These are phyloP conservation scores for Phalaenopsis equestris DNA, from an alignment of 106 monocot species.

Conservation along the genomic window DNA sequence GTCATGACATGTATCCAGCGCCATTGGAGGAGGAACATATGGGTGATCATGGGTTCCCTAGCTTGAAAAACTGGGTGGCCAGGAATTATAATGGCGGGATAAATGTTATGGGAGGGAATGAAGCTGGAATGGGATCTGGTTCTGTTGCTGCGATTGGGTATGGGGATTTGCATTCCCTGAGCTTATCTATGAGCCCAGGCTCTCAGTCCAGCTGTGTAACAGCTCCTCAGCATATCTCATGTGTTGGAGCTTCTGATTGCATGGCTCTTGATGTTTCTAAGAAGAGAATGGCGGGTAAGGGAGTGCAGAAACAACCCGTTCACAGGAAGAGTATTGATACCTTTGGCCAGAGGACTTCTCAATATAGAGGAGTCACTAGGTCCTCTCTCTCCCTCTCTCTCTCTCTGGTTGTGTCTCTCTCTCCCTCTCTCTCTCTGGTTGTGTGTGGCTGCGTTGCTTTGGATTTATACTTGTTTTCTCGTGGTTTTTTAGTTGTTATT, in stretches of 20 bases:
- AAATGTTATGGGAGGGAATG: conserved; percentile 2
- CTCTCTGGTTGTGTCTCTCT: neutral
- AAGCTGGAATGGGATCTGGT: conserved; percentile 13
- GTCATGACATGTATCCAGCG: conserved; percentile 29
- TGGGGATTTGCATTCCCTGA: conserved; percentile 59
- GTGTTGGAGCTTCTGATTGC: conserved; percentile 20
- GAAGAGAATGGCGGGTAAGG: conserved; percentile 49
- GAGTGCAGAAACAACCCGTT: conserved; percentile 67
- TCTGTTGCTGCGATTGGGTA: conserved; percentile 43
- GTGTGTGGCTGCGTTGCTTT: neutral
- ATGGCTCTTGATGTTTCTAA: conserved; percentile 34
- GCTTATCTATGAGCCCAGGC: conserved; percentile 90
- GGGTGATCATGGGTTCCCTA: conserved; percentile 21
- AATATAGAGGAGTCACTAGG: conserved; percentile 86
- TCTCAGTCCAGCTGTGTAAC: conserved; percentile 74
- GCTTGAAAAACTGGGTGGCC: conserved; percentile 47
- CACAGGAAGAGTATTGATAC: conserved; percentile 80
- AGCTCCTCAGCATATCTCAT: conserved; percentile 32
- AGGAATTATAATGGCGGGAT: conserved; percentile 15
- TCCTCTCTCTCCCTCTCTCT: neutral
- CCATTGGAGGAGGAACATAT: neutral
- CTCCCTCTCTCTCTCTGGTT: too few relatives aligned
- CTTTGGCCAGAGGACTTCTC: conserved; percentile 83
- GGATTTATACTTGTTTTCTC: neutral
- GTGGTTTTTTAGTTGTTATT: neutral